phyloP scores from a whole-genome alignment of 108 stramenopile species.

The Cyclostephanos tholiformis region DNA sequence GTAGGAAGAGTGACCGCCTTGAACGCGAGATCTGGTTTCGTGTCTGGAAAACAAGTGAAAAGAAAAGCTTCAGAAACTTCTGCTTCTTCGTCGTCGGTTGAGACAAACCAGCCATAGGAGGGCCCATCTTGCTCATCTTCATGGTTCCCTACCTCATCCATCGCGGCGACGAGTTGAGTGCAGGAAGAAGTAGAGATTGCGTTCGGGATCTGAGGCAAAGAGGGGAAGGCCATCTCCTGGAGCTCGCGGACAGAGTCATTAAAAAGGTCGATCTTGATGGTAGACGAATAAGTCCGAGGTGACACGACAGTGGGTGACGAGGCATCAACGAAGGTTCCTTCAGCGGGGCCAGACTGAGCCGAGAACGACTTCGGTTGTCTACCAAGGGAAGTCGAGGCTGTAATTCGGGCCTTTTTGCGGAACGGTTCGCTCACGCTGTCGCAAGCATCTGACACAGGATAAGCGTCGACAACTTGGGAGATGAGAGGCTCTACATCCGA shows the following conservation, averaged over 20 bases:
- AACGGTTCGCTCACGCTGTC: conserved; percentile 15
- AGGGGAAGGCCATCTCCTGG: conserved; percentile 47
- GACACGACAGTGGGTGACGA: conserved; percentile 33
- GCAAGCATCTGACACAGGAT: neutral
- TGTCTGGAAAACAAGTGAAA: conserved; percentile 4
- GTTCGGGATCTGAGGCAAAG: conserved; percentile 28
- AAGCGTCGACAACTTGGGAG: neutral
- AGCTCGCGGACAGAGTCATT: conserved; percentile 41
- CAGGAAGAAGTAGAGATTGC: conserved; percentile 42
- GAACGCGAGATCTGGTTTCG: conserved; percentile 20
- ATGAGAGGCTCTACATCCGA: conserved; percentile 22
- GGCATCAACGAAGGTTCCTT: conserved; percentile 15
- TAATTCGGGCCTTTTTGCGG: conserved; percentile 33
- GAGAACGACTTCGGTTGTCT: conserved; percentile 28
- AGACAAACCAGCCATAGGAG: conserved; percentile 43
- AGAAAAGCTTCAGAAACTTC: neutral
- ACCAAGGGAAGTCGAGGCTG: conserved; percentile 21
- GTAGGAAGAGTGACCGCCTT: conserved; percentile 11
- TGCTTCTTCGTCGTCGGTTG: conserved; percentile 36
- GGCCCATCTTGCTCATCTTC: conserved; percentile 27
- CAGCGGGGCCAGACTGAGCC: conserved; percentile 10
- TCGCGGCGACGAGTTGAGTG: neutral
- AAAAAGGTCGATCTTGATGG: conserved; percentile 36
- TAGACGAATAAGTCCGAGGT: conserved; percentile 34
- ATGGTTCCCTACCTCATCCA: neutral